These are phyloP conservation scores for Moricandia moricandioides DNA, from an alignment of 345 rosid genomes.

Conservation along the genomic window DNA sequence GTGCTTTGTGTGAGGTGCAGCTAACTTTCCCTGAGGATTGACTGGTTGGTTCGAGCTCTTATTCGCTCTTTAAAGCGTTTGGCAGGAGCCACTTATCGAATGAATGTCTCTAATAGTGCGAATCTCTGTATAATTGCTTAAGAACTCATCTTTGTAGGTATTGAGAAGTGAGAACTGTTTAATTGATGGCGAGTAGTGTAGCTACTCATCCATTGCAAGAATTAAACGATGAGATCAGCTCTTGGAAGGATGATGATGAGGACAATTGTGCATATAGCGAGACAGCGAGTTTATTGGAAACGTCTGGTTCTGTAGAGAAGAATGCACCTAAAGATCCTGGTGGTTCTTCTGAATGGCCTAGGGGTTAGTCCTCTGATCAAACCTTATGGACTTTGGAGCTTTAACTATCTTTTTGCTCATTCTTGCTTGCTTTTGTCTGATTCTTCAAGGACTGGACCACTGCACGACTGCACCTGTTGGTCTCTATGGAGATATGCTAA, in stretches of 20 bases:
- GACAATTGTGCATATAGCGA: constrained; percentile 34
- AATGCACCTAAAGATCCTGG: constrained; percentile 9
- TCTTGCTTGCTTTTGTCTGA: not conserved
- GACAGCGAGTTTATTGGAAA: constrained; percentile 32
- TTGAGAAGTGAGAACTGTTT: not conserved
- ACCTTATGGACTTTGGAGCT: not conserved
- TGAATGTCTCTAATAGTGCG: not conserved
- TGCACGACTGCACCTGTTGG: constrained; percentile 52
- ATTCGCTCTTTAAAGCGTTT: not conserved
- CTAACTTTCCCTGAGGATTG: constrained; percentile 29
- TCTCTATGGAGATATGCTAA: constrained; percentile 34
- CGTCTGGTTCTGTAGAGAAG: constrained; percentile 38
- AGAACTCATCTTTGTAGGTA: not conserved
- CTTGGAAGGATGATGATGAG: constrained; percentile 22
- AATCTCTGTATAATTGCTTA: not conserved
- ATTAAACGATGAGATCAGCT: constrained; percentile 30
- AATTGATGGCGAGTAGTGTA: constrained; percentile 54
- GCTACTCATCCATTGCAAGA: constrained; percentile 46
- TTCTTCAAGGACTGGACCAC: constrained; percentile 64
- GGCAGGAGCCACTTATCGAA: not conserved
- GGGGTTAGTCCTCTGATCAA: constrained; percentile 39
- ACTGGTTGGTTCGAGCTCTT: constrained; percentile 23
- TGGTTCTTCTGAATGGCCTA: constrained; percentile 34
- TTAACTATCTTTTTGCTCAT: not conserved
- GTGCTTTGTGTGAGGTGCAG: constrained; percentile 22